phyloP scores from a whole-genome alignment of 192 early-diverging fungal species.

The Coemansia sp. region DNA sequence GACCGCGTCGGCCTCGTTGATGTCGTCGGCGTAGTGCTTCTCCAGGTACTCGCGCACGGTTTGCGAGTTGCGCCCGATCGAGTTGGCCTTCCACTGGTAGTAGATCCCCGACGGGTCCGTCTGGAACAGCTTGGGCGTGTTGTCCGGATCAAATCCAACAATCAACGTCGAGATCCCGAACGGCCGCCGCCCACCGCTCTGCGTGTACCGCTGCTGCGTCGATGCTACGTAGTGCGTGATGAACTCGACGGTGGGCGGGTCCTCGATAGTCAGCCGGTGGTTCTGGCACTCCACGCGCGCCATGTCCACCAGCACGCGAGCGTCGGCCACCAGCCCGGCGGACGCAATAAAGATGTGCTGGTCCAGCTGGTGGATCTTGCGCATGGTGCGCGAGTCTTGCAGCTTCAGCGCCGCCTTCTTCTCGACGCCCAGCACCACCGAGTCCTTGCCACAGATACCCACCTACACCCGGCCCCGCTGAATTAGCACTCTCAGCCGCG shows the following conservation, averaged over 20 bases:
- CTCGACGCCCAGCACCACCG: constrained; percentile 93
- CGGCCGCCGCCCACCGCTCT: constrained; percentile 95
- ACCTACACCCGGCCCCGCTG: constrained; percentile 79
- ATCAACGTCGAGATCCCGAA: constrained; percentile 97
- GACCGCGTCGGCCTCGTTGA: constrained; percentile 71
- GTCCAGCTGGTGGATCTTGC: constrained; percentile 95
- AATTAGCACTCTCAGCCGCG: neutral
- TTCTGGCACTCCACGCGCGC: constrained; percentile 97
- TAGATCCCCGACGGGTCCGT: constrained; percentile 99
- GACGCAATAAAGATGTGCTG: constrained; percentile 95
- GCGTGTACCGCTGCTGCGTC: constrained; percentile 98
- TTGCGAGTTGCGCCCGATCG: constrained; percentile 94
- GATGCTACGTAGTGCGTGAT: constrained; percentile 96
- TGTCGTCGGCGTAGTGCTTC: constrained; percentile 90
- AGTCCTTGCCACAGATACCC: constrained; percentile 85
- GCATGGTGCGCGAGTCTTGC: constrained; percentile 94
- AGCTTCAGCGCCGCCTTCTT: constrained; percentile 92
- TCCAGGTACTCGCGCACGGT: constrained; percentile 98
- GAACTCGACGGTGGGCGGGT: constrained; percentile 94
- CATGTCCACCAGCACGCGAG: constrained; percentile 92
- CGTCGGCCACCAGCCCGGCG: constrained; percentile 95
- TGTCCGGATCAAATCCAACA: constrained; percentile 86
- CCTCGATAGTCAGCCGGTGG: constrained; percentile 95
- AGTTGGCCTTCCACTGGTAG: constrained; percentile 97
- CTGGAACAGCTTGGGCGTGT: constrained; percentile 90